Evolutionary conservation across 129 eudicot genomes (phyloP), one percentile per base, ranked within the genome.

Genomic region (Lactuca sativa): DNA sequence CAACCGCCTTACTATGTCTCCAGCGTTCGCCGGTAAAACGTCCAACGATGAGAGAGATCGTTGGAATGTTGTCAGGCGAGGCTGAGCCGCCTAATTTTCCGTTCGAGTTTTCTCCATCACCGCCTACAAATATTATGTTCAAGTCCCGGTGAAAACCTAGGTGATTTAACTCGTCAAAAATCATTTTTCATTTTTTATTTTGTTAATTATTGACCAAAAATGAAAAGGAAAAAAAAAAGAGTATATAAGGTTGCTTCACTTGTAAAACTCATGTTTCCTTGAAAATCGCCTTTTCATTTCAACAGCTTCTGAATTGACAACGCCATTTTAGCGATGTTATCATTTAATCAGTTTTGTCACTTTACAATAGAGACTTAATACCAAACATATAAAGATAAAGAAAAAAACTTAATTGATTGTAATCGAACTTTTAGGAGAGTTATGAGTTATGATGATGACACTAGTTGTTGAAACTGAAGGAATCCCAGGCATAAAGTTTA

Each of bases 31-130:
- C n/a, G n/a, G n/a, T n/a, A n/a, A n/a, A n/a, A n/a, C n/a, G n/a
- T n/a, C n/a, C n/a, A n/a, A n/a, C n/a, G n/a, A n/a, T n/a, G n/a
- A n/a, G n/a, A n/a, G n/a, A n/a, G n/a, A n/a, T n/a, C n/a, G n/a
- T n/a, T n/a, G n/a, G n/a, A n/a, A n/a, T 93, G 95, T 84, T 93
- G 36, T 77, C 83, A 0, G 96, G 98, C 12, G 95, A 83, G 77
- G 70, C 95, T 1, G 98, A 89, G 68, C 88, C 97, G 32, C 98
- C 98, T 53, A 85, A 86, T 47, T 76, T 93, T 81, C 97, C 98
- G 5, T 85, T 93, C 38, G 97, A 93, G 74, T 93, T 89, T 80
- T 93, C 98, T 8, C 98, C 98, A 53, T 93, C 98, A 6, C 98
- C 98, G 33, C 98, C 98, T 1, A 81, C 95, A 5, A 89, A 83